Percentiles rank a stretch among this genome's conserved stretches.
phyloP scores from a whole-genome alignment of 305 asterid species.

The Solanum aculeatissimum region DNA sequence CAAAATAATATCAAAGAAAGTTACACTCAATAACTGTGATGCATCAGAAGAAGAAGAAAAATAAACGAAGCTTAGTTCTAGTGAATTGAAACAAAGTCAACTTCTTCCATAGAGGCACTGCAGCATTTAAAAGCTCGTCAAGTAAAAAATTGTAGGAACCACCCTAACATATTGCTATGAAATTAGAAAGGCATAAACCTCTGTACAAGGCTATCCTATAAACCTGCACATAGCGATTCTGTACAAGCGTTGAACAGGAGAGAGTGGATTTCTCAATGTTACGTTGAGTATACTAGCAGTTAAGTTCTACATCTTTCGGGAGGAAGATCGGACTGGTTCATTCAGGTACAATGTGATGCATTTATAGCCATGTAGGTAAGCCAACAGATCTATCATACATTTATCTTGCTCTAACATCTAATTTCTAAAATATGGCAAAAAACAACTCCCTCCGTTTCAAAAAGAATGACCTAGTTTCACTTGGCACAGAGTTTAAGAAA shows the following conservation, averaged over 20 bases:
- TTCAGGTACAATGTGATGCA: background rate
- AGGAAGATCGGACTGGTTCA: background rate
- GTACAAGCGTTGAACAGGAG: background rate
- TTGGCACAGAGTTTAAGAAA: no score
- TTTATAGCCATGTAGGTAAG: background rate
- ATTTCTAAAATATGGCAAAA: background rate
- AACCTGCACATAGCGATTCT: background rate
- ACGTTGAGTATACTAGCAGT: background rate
- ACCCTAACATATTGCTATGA: background rate
- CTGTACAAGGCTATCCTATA: background rate
- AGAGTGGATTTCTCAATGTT: background rate
- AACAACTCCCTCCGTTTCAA: no score
- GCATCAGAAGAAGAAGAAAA: background rate
- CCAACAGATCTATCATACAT: background rate
- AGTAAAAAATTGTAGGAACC: background rate
- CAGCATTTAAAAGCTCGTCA: background rate
- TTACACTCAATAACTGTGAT: background rate
- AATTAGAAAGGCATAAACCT: background rate
- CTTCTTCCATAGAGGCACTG: background rate
- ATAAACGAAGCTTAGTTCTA: background rate
- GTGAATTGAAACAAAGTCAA: background rate
- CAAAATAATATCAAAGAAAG: slow-evolving; percentile 11
- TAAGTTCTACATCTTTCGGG: background rate
- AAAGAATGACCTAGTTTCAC: no score
- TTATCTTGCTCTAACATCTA: background rate